phyloP scores from a whole-genome alignment of 805 yeast species.

The Scheffersomyces coipomensis region DNA sequence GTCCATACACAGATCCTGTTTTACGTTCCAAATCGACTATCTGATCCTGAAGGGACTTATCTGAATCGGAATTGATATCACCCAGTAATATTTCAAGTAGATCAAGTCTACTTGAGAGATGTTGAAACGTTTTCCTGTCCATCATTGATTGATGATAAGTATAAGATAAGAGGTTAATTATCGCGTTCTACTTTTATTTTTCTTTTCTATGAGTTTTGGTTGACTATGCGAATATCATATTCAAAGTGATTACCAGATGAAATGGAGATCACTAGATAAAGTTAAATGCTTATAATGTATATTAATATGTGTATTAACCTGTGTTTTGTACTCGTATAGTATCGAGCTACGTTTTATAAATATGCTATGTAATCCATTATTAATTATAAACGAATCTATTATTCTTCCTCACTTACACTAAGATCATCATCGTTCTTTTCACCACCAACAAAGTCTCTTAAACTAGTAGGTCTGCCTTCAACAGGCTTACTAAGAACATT shows the following conservation, averaged over 20 bases:
- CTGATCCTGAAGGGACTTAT: slow-evolving; percentile 6
- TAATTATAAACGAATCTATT: too few relatives aligned
- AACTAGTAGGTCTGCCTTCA: slow-evolving; percentile 33
- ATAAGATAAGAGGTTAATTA: too few relatives aligned
- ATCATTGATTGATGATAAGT: too few relatives aligned
- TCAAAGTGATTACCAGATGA: too few relatives aligned
- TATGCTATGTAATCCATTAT: too few relatives aligned
- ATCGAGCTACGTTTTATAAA: too few relatives aligned
- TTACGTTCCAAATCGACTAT: too few relatives aligned
- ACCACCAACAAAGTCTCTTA: slow-evolving; percentile 36
- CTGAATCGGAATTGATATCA: background rate
- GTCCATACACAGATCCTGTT: slow-evolving; percentile 13
- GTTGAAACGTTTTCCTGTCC: background rate
- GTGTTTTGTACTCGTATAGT: too few relatives aligned
- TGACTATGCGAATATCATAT: too few relatives aligned
- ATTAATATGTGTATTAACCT: background rate
- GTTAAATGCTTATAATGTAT: background rate
- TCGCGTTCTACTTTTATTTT: too few relatives aligned
- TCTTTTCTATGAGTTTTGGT: too few relatives aligned
- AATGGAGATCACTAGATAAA: too few relatives aligned
- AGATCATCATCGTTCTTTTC: slow-evolving; percentile 20
- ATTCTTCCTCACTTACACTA: slow-evolving; percentile 33
- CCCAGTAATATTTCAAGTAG: background rate
- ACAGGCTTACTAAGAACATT: background rate
- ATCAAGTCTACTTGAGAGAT: background rate